phyloP scores from a whole-genome alignment of 2,329 filamentous ascomycete species.

The Fusarium foetens region DNA sequence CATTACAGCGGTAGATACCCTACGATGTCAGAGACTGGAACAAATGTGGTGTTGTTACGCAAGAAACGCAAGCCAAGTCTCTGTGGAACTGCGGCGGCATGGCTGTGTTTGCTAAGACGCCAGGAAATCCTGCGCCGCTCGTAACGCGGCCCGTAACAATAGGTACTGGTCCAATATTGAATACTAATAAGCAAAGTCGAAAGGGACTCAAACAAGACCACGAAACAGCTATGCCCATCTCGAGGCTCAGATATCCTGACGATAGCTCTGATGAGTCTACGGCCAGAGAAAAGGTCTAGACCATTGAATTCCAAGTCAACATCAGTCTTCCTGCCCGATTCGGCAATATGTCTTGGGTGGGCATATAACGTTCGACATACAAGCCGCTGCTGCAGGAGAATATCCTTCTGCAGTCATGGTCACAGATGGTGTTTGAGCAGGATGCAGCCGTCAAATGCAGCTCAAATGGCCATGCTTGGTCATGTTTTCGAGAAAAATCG shows the following conservation, averaged over 20 bases:
- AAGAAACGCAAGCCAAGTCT: constrained; percentile 28
- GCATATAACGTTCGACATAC: constrained; percentile 24
- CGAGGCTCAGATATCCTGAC: constrained; percentile 6
- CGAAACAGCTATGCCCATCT: not conserved
- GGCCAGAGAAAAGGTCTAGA: constrained; percentile 32
- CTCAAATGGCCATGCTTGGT: not conserved
- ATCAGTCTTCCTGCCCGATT: constrained; percentile 37
- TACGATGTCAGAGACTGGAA: constrained; percentile 26
- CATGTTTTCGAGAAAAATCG: not conserved
- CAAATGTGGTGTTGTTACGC: constrained; percentile 36
- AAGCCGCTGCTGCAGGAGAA: constrained; percentile 40
- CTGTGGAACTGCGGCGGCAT: constrained; percentile 33
- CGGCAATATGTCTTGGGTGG: constrained; percentile 28
- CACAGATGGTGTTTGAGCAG: constrained; percentile 30
- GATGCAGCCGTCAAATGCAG: constrained; percentile 13
- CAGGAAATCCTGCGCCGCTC: constrained; percentile 6
- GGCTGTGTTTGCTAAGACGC: constrained; percentile 31
- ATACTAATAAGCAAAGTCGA: not conserved
- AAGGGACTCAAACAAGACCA: not conserved
- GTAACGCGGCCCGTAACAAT: not conserved
- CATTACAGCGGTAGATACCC: constrained; percentile 4
- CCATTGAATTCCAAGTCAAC: constrained; percentile 30
- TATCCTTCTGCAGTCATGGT: constrained; percentile 34
- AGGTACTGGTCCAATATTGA: not conserved
- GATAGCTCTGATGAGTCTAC: constrained; percentile 1